phyloP scores from a whole-genome alignment of 2,329 filamentous ascomycete genomes.

The Fusarium sp. region DNA sequence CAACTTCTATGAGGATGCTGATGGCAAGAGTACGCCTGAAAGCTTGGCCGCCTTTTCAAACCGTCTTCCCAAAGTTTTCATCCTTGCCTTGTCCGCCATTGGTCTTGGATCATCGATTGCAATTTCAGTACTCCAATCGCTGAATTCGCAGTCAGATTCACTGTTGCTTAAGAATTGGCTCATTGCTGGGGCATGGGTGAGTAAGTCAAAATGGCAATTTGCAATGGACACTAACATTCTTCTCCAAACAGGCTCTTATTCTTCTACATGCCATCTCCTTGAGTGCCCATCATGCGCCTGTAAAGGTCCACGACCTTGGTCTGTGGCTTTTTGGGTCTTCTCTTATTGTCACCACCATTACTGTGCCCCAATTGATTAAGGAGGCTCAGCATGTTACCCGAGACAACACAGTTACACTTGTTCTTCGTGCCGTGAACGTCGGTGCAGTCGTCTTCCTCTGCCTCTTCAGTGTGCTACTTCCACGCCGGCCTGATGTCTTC shows the following conservation, averaged over 20 bases:
- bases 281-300: conserved; percentile 61
- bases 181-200: conserved; percentile 71
- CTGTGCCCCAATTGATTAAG: conserved; percentile 59
- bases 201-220: conserved; percentile 44
- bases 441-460: conserved; percentile 58
- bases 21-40: conserved; percentile 75
- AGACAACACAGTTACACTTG: conserved; percentile 57
- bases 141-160: conserved; percentile 51
- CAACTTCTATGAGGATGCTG: conserved; percentile 73
- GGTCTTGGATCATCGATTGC: conserved; percentile 69
- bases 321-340: conserved; percentile 63
- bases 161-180: conserved; percentile 70
- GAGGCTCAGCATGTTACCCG: conserved; percentile 48
- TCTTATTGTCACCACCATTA: conserved; percentile 56
- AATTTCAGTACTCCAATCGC: conserved; percentile 64
- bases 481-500: conserved; percentile 76
- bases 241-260: conserved; percentile 59
- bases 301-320: conserved; percentile 65
- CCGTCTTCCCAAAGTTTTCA: conserved; percentile 64
- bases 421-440: conserved; percentile 60
- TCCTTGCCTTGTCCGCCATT: conserved; percentile 64
- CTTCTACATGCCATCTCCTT: conserved; percentile 64
- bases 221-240: conserved; percentile 1
- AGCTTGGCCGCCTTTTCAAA: conserved; percentile 72
- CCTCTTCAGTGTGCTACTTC: conserved; percentile 66